phyloP scores from a whole-genome alignment of 2,329 filamentous ascomycete species.

The Aspergillus fumigatus region DNA sequence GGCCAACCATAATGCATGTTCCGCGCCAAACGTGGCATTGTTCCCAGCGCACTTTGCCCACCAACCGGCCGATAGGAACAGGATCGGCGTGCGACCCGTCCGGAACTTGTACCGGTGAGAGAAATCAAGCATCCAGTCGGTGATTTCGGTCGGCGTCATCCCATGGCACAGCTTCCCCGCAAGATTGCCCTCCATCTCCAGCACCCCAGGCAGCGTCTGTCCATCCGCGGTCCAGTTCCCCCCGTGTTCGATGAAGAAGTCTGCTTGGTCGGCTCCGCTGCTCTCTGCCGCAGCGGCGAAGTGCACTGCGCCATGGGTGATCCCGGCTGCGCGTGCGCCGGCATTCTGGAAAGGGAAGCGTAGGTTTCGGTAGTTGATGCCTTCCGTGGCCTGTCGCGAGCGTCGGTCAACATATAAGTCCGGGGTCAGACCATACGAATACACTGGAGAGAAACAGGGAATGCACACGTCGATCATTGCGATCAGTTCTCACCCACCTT shows the following conservation, averaged over 20 bases:
- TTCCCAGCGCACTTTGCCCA: slow-evolving; percentile 7
- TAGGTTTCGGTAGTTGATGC: no score
- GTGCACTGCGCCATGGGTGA: slow-evolving; percentile 7
- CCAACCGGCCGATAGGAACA: slow-evolving; percentile 9
- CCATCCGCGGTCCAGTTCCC: slow-evolving; percentile 9
- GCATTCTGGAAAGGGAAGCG: background rate
- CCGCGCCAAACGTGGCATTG: slow-evolving; percentile 2
- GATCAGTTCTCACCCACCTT: no score
- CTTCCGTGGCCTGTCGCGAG: no score
- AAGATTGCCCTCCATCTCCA: slow-evolving; percentile 12
- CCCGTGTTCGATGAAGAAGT: slow-evolving; percentile 7
- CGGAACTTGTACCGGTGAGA: slow-evolving; percentile 1
- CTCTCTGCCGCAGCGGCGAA: slow-evolving; percentile 6
- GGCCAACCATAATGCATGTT: slow-evolving; percentile 8
- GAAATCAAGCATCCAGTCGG: slow-evolving; percentile 10
- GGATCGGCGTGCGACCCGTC: slow-evolving; percentile 1
- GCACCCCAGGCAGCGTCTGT: slow-evolving; percentile 5
- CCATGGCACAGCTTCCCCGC: slow-evolving; percentile 8
- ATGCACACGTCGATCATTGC: no score
- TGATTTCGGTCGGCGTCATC: slow-evolving; percentile 6
- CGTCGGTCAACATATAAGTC: no score
- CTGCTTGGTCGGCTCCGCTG: slow-evolving; percentile 8
- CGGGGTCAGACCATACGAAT: no score
- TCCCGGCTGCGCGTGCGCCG: background rate
- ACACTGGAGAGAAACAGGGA: no score